A percentile compares a stretch with the other conserved stretches of the same genome.
Evolutionary conservation across 1,284 basidiomycete genomes (phyloP).

Genomic region (Somion occarium): DNA sequence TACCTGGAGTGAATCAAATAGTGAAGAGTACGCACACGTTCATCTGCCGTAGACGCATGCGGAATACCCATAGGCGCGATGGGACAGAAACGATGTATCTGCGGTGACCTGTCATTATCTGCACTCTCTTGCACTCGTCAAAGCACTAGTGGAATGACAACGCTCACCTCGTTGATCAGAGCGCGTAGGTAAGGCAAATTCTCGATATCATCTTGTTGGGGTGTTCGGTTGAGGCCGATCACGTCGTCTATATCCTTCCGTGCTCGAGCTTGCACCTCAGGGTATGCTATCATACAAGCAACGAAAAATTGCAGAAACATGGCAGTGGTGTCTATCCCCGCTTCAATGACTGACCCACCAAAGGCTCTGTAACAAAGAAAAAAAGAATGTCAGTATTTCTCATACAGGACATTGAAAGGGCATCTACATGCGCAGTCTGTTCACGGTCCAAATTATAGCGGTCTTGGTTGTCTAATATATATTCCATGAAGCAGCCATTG

Average conservation of each 20-base stretch:
- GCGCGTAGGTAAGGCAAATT: constrained; percentile 32
- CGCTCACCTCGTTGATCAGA: constrained; percentile 30
- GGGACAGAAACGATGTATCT: constrained; percentile 15
- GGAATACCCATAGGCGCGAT: constrained; percentile 15
- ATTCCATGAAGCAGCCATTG: constrained; percentile 21
- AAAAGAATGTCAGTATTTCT: neutral
- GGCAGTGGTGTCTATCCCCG: constrained; percentile 24
- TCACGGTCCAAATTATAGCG: neutral
- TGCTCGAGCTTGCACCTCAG: constrained; percentile 26
- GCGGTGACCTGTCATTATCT: neutral
- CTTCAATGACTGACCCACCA: constrained; percentile 16
- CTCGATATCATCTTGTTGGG: constrained; percentile 27
- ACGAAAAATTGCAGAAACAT: constrained; percentile 24
- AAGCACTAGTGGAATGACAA: neutral
- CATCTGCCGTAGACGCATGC: constrained; percentile 8
- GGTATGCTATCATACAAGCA: constrained; percentile 23
- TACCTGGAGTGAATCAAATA: neutral
- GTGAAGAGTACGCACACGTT: neutral
- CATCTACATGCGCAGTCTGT: constrained; percentile 3
- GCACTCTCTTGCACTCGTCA: no score
- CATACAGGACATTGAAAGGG: neutral
- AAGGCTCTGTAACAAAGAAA: neutral
- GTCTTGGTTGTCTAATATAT: constrained; percentile 5
- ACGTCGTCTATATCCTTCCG: constrained; percentile 34
- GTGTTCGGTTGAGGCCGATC: constrained; percentile 27